Percentiles rank a stretch among this genome's conserved stretches.
phyloP scores from a whole-genome alignment of 352 stramenopile genomes.

The Phytopythium ostracodes region DNA sequence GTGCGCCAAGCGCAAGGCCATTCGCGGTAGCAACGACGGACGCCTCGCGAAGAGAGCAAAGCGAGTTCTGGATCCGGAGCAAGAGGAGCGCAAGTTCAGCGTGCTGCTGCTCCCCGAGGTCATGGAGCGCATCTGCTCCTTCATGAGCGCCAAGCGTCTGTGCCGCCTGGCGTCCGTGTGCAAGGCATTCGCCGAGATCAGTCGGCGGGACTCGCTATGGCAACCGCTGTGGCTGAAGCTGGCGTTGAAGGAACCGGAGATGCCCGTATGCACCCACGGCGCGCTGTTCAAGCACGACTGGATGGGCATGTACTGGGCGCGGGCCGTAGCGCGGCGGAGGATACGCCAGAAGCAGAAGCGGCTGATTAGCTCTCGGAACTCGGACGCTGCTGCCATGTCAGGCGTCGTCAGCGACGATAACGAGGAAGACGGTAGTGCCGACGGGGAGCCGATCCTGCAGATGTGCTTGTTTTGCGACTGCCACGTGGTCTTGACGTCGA shows the following conservation, averaged over 20 bases:
- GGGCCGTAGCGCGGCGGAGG: conserved; percentile 16
- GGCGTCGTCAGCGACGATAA: neutral
- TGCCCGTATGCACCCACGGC: conserved; percentile 23
- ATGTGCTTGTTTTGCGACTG: conserved; percentile 39
- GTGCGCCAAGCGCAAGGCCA: neutral
- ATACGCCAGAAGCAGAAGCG: conserved; percentile 20
- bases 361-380: neutral
- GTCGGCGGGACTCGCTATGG: conserved; percentile 32
- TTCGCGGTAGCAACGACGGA: conserved; percentile 15
- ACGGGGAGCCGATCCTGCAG: conserved; percentile 1
- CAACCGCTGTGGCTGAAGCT: conserved; percentile 31
- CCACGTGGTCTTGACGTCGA: conserved; percentile 24
- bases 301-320: conserved; percentile 25
- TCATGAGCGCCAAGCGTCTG: conserved; percentile 69
- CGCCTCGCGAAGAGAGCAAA: neutral
- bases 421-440: neutral
- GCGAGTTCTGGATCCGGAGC: conserved; percentile 17
- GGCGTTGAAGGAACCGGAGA: conserved; percentile 6
- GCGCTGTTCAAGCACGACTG: conserved; percentile 31
- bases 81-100: conserved; percentile 42
- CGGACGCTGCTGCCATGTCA: neutral
- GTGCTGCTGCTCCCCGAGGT: conserved; percentile 55
- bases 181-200: conserved; percentile 34
- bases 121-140: conserved; percentile 66
- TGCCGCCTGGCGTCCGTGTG: conserved; percentile 56